Evolutionary conservation across 2,329 filamentous ascomycete genomes (phyloP).

Genomic region (Akanthomyces muscarius): DNA sequence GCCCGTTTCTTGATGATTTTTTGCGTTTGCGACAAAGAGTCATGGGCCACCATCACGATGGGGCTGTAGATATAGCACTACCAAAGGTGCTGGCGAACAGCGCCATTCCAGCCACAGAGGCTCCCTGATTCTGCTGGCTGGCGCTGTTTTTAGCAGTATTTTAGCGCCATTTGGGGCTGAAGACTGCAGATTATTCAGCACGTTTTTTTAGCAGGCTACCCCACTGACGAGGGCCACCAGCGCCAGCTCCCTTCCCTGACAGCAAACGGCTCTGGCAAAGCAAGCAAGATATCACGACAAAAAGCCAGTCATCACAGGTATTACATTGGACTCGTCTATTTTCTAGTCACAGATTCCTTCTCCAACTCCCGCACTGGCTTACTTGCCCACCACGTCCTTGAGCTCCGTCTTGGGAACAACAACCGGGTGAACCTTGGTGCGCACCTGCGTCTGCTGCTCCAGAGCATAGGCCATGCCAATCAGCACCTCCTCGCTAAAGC

Average conservation of each 20-base stretch:
- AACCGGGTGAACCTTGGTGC: slow-evolving; percentile 27
- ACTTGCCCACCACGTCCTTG: slow-evolving; percentile 22
- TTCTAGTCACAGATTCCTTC: not conserved
- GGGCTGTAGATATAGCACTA: not conserved
- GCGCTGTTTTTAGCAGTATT: not conserved
- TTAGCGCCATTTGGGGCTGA: not conserved
- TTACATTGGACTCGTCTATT: not conserved
- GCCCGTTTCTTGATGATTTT: not conserved
- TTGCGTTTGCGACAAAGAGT: slow-evolving; percentile 7
- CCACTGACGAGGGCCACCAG: not conserved
- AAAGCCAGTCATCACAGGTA: no score
- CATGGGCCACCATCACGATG: slow-evolving; percentile 4
- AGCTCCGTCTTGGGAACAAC: slow-evolving; percentile 32
- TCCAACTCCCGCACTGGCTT: not conserved
- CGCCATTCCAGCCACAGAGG: not conserved
- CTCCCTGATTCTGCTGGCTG: not conserved
- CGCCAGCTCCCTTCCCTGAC: not conserved
- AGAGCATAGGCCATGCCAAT: slow-evolving; percentile 65
- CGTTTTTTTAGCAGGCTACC: not conserved
- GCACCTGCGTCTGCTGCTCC: slow-evolving; percentile 51
- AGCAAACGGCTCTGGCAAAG: no score
- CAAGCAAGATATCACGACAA: not conserved
- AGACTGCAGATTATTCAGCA: slow-evolving; percentile 9
- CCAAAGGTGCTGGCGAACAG: no score
- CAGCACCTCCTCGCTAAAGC: slow-evolving; percentile 56